Conservation (phyloP, 1,284 basidiomycete genomes). For the Ustilago cynodontis region DNA sequence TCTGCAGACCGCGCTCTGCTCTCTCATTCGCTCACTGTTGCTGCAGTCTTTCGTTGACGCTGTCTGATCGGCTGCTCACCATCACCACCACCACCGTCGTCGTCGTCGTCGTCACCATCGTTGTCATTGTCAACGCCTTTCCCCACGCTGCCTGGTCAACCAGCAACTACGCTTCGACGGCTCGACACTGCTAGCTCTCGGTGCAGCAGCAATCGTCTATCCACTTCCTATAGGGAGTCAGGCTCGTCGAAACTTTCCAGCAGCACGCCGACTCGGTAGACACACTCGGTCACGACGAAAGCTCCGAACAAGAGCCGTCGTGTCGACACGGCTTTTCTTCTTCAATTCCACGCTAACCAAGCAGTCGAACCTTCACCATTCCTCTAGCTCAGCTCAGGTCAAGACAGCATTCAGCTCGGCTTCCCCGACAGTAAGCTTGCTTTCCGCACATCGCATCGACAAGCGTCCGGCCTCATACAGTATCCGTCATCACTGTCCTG, state of each 20-base stretch:
- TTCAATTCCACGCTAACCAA: neutral
- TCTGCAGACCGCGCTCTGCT: neutral
- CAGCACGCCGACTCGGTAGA: no score
- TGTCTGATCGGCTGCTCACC: neutral
- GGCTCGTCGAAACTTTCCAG: no score
- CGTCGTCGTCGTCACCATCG: constrained; percentile 1
- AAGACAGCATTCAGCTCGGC: constrained; percentile 2
- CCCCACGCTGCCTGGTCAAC: neutral
- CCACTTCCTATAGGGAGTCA: neutral
- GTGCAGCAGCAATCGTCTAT: neutral
- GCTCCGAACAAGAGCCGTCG: neutral
- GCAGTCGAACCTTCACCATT: neutral
- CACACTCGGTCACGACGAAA: no score
- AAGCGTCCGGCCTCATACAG: no score
- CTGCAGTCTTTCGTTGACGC: neutral
- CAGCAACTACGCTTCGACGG: neutral
- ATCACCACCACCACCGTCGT: constrained; percentile 2
- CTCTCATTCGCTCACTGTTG: neutral
- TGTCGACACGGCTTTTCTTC: constrained; percentile 2
- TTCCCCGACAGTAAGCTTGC: neutral
- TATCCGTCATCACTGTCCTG: no score
- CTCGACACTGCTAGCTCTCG: neutral
- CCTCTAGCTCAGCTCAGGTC: neutral
- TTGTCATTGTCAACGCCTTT: neutral
- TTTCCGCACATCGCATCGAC: no score